A percentile compares a stretch with the other conserved stretches of the same genome.
Conservation (phyloP, 176 grass and related monocot species). For the Triticum urartu region DNA sequence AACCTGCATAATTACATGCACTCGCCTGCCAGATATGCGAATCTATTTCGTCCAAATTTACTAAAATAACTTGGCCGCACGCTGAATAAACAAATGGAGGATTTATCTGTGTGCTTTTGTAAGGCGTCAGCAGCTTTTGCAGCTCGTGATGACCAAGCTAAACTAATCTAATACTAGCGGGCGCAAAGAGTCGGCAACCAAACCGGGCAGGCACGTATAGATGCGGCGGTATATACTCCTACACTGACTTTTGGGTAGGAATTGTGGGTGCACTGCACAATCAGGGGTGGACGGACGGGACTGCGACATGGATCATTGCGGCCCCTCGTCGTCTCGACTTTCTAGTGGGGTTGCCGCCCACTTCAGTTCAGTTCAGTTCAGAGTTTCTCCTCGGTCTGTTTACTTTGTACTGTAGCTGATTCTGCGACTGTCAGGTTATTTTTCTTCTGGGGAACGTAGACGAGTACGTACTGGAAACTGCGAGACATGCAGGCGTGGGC, state of each 20-base stretch:
- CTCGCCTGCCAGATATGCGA: background rate
- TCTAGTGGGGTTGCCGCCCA: slow-evolving; percentile 32
- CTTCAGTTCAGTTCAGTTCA: background rate
- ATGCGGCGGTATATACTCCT: too few species aligned
- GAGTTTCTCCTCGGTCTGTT: background rate
- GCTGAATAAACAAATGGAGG: background rate
- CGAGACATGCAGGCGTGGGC: background rate
- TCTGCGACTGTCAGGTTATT: background rate
- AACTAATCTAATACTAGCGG: background rate
- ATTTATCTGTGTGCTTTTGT: background rate
- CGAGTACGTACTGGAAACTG: too few species aligned
- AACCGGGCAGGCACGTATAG: too few species aligned
- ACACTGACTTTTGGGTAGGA: slow-evolving; percentile 13
- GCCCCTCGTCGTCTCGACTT: slow-evolving; percentile 4
- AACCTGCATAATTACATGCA: background rate
- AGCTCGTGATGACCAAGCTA: background rate
- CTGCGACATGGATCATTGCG: slow-evolving; percentile 31
- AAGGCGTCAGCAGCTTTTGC: background rate
- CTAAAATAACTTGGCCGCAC: background rate
- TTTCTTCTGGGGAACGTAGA: background rate
- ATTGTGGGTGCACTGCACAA: background rate
- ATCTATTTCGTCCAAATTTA: background rate
- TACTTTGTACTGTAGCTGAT: background rate
- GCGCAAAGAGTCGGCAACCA: too few species aligned
- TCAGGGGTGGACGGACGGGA: too few species aligned